Evolutionary conservation across 352 stramenopile genomes (phyloP).

Genomic region (Labyrinthula sp.): DNA sequence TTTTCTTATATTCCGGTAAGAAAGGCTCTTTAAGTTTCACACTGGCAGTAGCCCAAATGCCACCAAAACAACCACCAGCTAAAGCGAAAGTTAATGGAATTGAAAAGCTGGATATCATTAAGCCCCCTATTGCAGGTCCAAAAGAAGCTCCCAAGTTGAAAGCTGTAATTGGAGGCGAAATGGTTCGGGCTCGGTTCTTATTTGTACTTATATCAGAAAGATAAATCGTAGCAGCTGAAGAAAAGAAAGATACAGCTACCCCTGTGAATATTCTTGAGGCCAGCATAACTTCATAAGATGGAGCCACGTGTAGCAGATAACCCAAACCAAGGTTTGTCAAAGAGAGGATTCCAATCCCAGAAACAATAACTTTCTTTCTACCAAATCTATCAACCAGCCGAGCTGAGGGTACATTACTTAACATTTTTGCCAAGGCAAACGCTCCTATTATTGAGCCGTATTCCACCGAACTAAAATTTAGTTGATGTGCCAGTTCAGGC

Average conservation of each 20-base stretch:
- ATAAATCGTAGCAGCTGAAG: slow-evolving; percentile 40
- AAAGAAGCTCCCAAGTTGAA: slow-evolving; percentile 44
- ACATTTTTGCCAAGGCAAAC: slow-evolving; percentile 45
- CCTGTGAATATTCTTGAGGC: slow-evolving; percentile 40
- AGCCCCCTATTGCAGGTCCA: slow-evolving; percentile 41
- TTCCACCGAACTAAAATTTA: slow-evolving; percentile 37
- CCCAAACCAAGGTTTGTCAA: slow-evolving; percentile 41
- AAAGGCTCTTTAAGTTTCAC: too few relatives aligned
- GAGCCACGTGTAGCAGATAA: too few relatives aligned
- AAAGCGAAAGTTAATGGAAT: slow-evolving; percentile 41
- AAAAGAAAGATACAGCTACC: slow-evolving; percentile 39
- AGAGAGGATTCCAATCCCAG: slow-evolving; percentile 37
- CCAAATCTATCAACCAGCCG: slow-evolving; percentile 45
- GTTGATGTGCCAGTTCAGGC: slow-evolving; percentile 42
- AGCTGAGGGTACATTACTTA: slow-evolving; percentile 44
- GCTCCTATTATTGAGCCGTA: slow-evolving; percentile 44
- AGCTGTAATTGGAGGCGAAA: slow-evolving; percentile 41
- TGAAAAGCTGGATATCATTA: slow-evolving; percentile 39
- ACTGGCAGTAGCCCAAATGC: too few relatives aligned
- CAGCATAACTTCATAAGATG: slow-evolving; percentile 39
- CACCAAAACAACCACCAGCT: slow-evolving; percentile 42
- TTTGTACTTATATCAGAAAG: slow-evolving; percentile 44
- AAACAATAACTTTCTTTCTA: slow-evolving; percentile 43
- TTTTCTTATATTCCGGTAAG: too few relatives aligned
- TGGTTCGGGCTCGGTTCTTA: slow-evolving; percentile 40